Percentiles rank a stretch among this genome's conserved stretches.
These are phyloP conservation scores for Ascoidea asiatica DNA, from an alignment of 805 yeast species.

Conservation along the genomic window DNA sequence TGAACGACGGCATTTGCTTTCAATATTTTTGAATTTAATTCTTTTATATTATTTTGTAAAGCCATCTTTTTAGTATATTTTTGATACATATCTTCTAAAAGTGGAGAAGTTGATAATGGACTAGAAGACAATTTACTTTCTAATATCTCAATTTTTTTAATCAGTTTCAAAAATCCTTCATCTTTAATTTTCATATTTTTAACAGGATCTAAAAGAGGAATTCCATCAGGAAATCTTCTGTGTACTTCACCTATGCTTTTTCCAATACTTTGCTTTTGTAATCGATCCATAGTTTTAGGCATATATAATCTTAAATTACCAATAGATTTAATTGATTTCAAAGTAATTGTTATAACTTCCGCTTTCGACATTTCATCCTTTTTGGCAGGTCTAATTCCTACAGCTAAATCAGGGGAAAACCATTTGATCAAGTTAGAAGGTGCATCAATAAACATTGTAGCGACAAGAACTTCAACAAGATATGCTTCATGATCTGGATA, in stretches of 20 bases:
- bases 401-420: conserved; percentile 65
- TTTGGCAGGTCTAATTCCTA: conserved; percentile 76
- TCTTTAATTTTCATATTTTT: conserved; percentile 88
- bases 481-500: conserved; percentile 83
- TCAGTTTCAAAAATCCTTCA: conserved; percentile 54
- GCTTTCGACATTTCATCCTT: conserved; percentile 59
- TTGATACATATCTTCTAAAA: conserved; percentile 48
- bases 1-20: conserved; percentile 90
- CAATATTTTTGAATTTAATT: conserved; percentile 46
- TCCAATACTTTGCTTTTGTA: conserved; percentile 46
- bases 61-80: conserved; percentile 53
- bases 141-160: conserved; percentile 71
- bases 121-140: conserved; percentile 62
- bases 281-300: conserved; percentile 61
- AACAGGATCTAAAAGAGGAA: conserved; percentile 85
- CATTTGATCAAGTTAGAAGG: conserved; percentile 75
- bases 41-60: conserved; percentile 43
- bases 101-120: conserved; percentile 50
- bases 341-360: conserved; percentile 75
- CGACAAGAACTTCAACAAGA: conserved; percentile 73
- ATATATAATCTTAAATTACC: conserved; percentile 72
- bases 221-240: conserved; percentile 77
- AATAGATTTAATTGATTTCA: conserved; percentile 59
- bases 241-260: conserved; percentile 73
- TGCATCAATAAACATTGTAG: conserved; percentile 65